These are phyloP conservation scores for Phialophora expanda DNA, from an alignment of 2,329 filamentous ascomycete species.

Conservation along the genomic window DNA sequence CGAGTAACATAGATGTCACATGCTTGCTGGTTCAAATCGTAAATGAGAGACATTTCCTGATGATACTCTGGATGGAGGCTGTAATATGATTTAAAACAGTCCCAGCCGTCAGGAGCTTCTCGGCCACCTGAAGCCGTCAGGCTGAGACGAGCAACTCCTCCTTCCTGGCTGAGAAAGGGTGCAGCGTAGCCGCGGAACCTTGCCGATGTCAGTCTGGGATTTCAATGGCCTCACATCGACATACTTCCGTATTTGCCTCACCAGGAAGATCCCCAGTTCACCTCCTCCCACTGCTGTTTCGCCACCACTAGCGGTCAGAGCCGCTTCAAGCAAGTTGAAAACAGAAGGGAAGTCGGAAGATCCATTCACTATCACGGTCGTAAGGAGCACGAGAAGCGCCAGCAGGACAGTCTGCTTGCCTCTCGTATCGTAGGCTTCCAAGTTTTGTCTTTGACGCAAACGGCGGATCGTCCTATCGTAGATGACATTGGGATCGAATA, in stretches of 20 bases:
- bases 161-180: neutral
- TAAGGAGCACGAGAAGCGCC: slow-evolving; percentile 1
- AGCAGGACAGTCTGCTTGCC: neutral
- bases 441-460: neutral
- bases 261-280: neutral
- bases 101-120: neutral
- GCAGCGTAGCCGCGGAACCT: slow-evolving; percentile 6
- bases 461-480: neutral
- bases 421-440: neutral
- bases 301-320: neutral
- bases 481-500: neutral
- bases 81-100: slow-evolving; percentile 3
- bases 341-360: slow-evolving; percentile 2
- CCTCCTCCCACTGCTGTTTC: neutral
- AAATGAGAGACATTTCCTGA: slow-evolving; percentile 1
- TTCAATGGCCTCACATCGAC: neutral
- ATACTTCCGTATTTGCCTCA: slow-evolving; percentile 3
- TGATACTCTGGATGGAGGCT: neutral
- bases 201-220: neutral
- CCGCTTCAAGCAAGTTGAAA: neutral
- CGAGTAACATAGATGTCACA: slow-evolving; percentile 1
- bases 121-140: neutral
- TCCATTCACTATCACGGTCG: neutral
- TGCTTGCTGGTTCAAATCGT: neutral
- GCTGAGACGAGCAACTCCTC: neutral